These are phyloP conservation scores for Lagenidium giganteum DNA, from an alignment of 352 stramenopile genomes.

Conservation along the genomic window DNA sequence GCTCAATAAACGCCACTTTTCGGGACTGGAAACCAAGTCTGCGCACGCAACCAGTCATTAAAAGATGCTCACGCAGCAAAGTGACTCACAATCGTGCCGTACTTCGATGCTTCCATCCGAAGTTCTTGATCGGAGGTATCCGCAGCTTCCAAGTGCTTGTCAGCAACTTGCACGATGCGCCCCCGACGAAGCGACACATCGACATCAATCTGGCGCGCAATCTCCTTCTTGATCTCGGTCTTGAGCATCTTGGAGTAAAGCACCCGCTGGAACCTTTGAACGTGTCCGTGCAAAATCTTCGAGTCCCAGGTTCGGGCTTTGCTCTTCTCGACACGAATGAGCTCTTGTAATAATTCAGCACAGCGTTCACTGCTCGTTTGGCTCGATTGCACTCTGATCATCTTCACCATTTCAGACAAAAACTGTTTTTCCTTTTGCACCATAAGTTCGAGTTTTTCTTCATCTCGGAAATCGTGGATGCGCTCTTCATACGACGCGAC, in stretches of 20 bases:
- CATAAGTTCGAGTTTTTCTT: conserved; percentile 34
- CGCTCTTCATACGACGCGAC: conserved; percentile 35
- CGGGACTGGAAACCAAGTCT: conserved; percentile 46
- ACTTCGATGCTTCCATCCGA: conserved; percentile 37
- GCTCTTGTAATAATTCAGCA: conserved; percentile 52
- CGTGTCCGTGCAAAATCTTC: conserved; percentile 55
- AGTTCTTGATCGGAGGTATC: not conserved
- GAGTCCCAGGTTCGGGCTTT: conserved; percentile 61
- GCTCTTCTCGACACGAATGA: conserved; percentile 58
- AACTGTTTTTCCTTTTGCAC: conserved; percentile 62
- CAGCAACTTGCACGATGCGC: not conserved
- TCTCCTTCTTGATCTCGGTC: conserved; percentile 69
- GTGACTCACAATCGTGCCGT: too few species aligned
- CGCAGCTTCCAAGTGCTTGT: not conserved
- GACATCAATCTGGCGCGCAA: conserved; percentile 57
- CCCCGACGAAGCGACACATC: conserved; percentile 24
- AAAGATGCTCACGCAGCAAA: too few species aligned
- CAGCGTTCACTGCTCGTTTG: conserved; percentile 48
- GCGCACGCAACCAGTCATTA: not conserved
- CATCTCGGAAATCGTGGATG: conserved; percentile 58
- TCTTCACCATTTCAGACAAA: conserved; percentile 71
- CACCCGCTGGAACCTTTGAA: conserved; percentile 52
- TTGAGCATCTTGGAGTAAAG: conserved; percentile 62
- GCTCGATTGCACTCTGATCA: conserved; percentile 58
- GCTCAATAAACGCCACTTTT: conserved; percentile 45